Percentiles rank a stretch among this genome's conserved stretches.
Conservation (phyloP, 2,329 filamentous ascomycete genomes). For the Nothomitra cinnamomea region DNA sequence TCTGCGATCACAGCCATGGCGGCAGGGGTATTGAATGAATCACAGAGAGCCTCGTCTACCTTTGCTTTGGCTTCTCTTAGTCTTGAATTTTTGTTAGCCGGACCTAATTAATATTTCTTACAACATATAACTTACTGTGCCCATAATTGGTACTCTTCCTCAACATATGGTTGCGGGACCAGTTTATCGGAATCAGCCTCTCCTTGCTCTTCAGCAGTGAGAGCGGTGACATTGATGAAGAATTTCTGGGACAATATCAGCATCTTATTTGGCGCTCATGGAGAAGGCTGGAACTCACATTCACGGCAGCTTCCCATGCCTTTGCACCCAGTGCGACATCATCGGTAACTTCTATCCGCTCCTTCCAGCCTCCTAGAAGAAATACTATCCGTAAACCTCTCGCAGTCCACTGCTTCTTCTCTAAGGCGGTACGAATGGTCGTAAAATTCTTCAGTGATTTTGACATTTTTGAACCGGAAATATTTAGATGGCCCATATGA, state of each 20-base stretch:
- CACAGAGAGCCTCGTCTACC: slow-evolving; percentile 50
- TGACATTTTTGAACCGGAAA: slow-evolving; percentile 86
- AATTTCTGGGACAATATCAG: slow-evolving; percentile 28
- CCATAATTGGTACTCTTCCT: slow-evolving; percentile 12
- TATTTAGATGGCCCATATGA: slow-evolving; percentile 85
- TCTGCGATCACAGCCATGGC: slow-evolving; percentile 66
- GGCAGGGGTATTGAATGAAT: slow-evolving; percentile 74
- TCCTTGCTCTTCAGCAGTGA: slow-evolving; percentile 13
- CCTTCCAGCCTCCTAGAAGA: slow-evolving; percentile 74
- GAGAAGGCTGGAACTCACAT: slow-evolving; percentile 36
- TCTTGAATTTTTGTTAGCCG: slow-evolving; percentile 22
- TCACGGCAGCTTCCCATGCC: slow-evolving; percentile 65
- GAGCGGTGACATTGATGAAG: slow-evolving; percentile 37
- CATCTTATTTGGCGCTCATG: neutral
- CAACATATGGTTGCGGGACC: slow-evolving; percentile 12
- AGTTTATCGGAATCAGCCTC: slow-evolving; percentile 11
- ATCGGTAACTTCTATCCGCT: slow-evolving; percentile 78
- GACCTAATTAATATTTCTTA: slow-evolving; percentile 19
- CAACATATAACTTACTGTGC: slow-evolving; percentile 10
- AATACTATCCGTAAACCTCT: slow-evolving; percentile 73
- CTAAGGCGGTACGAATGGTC: slow-evolving; percentile 71
- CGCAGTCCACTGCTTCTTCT: slow-evolving; percentile 52
- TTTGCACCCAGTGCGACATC: slow-evolving; percentile 60
- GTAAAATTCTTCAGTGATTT: slow-evolving; percentile 94
- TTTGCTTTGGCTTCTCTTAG: slow-evolving; percentile 33